phyloP scores from a whole-genome alignment of 1,284 basidiomycete species.

The Trametes sp. region DNA sequence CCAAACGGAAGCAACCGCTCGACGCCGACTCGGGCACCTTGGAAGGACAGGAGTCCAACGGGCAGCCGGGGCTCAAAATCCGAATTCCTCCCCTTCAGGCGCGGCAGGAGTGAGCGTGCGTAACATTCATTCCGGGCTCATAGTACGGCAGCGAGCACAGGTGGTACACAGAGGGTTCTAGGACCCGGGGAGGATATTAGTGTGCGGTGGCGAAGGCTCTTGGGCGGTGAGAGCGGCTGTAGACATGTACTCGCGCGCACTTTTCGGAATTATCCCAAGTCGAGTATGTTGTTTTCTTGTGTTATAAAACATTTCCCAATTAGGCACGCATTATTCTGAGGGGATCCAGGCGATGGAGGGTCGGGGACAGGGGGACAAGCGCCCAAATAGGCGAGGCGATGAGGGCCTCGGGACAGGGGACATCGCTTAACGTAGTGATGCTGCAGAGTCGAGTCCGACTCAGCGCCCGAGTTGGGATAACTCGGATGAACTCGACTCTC shows the following conservation, averaged over 20 bases:
- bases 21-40: neutral
- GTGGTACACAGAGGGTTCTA: no score
- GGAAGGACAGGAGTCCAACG: neutral
- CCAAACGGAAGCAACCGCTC: neutral
- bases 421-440: no score
- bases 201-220: no score
- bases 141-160: neutral
- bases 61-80: neutral
- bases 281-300: neutral
- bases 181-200: no score
- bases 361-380: conserved; percentile 12
- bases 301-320: neutral
- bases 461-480: no score
- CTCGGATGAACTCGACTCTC: no score
- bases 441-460: no score
- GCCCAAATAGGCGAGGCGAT: conserved; percentile 7
- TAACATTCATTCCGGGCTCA: neutral
- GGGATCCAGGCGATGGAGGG: neutral
- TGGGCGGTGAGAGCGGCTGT: no score
- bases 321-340: neutral
- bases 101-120: no score
- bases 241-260: no score
- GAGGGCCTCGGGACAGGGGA: conserved; percentile 3
- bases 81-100: neutral
- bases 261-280: no score